phyloP scores from a whole-genome alignment of 768 basidiomycete species.

The Tremella yokohamensis region DNA sequence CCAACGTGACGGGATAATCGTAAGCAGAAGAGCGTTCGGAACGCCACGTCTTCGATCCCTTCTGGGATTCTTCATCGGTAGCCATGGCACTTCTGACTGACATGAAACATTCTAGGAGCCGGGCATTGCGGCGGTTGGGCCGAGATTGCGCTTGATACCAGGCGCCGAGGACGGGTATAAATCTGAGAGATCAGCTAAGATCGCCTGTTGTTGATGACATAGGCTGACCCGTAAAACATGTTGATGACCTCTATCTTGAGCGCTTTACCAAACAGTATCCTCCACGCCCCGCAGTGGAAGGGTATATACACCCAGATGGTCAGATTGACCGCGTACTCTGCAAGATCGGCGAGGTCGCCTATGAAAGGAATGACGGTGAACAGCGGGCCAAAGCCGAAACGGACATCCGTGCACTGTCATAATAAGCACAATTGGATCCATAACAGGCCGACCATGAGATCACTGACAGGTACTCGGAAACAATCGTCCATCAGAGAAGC shows the following conservation, averaged over 20 bases:
- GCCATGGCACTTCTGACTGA: constrained; percentile 2
- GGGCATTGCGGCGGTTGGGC: constrained; percentile 1
- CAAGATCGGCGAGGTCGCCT: not conserved
- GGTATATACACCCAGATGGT: not conserved
- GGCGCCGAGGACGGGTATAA: not conserved
- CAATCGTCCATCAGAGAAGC: constrained; percentile 1
- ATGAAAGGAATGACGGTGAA: not conserved
- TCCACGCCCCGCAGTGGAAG: not conserved
- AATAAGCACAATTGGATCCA: not conserved
- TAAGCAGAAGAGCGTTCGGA: not conserved
- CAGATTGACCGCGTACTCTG: not conserved
- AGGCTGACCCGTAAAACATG: not conserved
- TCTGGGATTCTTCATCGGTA: constrained; percentile 1
- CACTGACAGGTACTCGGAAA: not conserved
- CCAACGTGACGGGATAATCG: constrained; percentile 1
- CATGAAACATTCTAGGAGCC: constrained; percentile 1
- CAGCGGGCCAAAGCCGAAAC: not conserved
- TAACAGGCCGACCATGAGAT: not conserved
- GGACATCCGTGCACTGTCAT: not conserved
- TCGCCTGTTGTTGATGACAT: not conserved
- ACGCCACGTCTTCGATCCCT: not conserved
- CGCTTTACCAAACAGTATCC: not conserved
- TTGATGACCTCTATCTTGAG: not conserved
- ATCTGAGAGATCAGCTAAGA: not conserved
- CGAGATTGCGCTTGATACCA: not conserved